Evolutionary conservation across 1,139 yeast genomes (phyloP).

Genomic region (Blastobotrys raffinosifermentans): DNA sequence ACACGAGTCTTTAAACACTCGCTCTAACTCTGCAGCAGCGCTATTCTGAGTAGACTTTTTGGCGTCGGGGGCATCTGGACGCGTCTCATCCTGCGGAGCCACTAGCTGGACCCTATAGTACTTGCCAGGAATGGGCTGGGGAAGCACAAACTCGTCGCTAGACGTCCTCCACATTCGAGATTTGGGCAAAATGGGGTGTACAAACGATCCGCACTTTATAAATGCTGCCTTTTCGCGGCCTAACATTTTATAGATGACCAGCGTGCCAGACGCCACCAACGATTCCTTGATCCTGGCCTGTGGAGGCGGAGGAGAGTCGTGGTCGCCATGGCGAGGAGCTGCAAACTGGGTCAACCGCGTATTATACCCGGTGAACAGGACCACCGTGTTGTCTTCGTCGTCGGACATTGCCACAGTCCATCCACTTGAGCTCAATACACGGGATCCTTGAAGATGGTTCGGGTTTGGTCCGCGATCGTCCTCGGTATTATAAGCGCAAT

Average conservation of each 20-base stretch:
- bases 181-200: conserved; percentile 62
- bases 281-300: conserved; percentile 16
- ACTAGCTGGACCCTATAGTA: conserved; percentile 68
- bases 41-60: conserved; percentile 4
- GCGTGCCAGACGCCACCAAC: conserved; percentile 40
- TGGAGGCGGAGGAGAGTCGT: conserved; percentile 18
- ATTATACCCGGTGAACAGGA: conserved; percentile 19
- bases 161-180: conserved; percentile 51
- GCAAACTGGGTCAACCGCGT: conserved; percentile 23
- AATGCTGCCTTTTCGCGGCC: conserved; percentile 56
- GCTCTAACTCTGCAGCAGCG: conserved; percentile 13
- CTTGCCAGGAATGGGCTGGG: conserved; percentile 64
- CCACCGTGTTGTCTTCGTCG: conserved; percentile 19
- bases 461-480: too few relatives aligned
- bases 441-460: too few relatives aligned
- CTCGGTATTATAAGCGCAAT: too few relatives aligned
- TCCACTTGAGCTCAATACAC: too few relatives aligned
- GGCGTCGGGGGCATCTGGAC: conserved; percentile 6
- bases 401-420: too few relatives aligned
- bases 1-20: conserved; percentile 19
- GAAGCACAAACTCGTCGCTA: conserved; percentile 51
- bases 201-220: conserved; percentile 51
- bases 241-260: conserved; percentile 60
- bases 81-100: conserved; percentile 24
- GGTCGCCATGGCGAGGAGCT: conserved; percentile 13